phyloP scores from a whole-genome alignment of 805 yeast species.

The Isabelozyma pseudorhagii region DNA sequence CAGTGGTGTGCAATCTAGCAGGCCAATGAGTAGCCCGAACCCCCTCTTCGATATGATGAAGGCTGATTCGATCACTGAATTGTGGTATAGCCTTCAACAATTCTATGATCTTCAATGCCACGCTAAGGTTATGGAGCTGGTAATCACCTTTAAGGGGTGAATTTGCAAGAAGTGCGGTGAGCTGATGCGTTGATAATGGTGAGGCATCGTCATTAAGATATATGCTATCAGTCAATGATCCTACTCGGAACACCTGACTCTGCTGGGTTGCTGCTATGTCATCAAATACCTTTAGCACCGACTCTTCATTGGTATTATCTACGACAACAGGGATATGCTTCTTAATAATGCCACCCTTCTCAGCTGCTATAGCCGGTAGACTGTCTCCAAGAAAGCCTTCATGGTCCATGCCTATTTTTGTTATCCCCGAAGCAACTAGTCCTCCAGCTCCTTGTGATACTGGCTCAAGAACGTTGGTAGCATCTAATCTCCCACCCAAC shows the following conservation, averaged over 20 bases:
- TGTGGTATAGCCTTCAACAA: constrained; percentile 17
- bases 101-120: constrained; percentile 60
- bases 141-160: constrained; percentile 71
- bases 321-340: constrained; percentile 57
- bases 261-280: constrained; percentile 29
- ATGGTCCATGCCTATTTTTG: constrained; percentile 87
- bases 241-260: constrained; percentile 24
- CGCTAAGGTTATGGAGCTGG: constrained; percentile 66
- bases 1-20: constrained; percentile 67
- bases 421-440: constrained; percentile 68
- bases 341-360: constrained; percentile 87
- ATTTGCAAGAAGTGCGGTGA: background rate
- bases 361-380: constrained; percentile 60
- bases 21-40: constrained; percentile 69
- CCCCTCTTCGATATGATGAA: constrained; percentile 45
- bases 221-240: background rate
- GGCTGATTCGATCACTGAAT: constrained; percentile 20
- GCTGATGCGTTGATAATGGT: background rate
- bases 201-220: background rate
- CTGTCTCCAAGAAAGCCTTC: constrained; percentile 70
- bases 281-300: constrained; percentile 47
- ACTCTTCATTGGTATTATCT: constrained; percentile 61
- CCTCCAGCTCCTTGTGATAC: background rate
- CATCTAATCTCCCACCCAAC: constrained; percentile 84
- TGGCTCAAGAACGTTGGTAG: constrained; percentile 69